A percentile compares a stretch with the other conserved stretches of the same genome.
Evolutionary conservation across 2,329 filamentous ascomycete species (phyloP).

Genomic region (Cercospora brassicicola): DNA sequence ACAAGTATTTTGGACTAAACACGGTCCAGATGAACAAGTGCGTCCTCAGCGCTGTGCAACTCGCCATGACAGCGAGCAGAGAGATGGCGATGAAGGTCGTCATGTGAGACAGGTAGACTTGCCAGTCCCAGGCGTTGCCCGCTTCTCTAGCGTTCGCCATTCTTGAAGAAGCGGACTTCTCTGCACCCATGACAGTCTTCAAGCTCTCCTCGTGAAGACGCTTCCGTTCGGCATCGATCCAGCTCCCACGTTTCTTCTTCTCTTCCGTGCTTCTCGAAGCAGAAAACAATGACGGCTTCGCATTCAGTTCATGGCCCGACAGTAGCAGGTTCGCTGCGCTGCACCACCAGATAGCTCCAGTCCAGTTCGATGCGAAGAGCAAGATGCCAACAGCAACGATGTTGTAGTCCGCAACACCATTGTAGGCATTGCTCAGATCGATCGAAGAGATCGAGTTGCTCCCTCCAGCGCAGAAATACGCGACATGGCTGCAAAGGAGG

Average conservation of each 20-base stretch:
- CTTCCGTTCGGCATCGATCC: constrained; percentile 36
- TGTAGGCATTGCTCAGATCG: constrained; percentile 92
- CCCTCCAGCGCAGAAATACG: constrained; percentile 88
- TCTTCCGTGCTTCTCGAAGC: neutral
- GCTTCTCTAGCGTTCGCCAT: neutral
- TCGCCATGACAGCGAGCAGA: constrained; percentile 76
- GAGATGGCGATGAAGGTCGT: constrained; percentile 70
- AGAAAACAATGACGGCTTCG: constrained; percentile 23
- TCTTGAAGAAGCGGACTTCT: neutral
- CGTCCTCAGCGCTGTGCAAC: constrained; percentile 78
- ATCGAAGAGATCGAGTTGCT: constrained; percentile 95
- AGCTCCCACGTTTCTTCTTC: constrained; percentile 11
- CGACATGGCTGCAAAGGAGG: constrained; percentile 74
- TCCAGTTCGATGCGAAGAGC: constrained; percentile 89
- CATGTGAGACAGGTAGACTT: constrained; percentile 59
- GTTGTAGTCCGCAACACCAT: constrained; percentile 81
- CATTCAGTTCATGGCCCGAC: constrained; percentile 36
- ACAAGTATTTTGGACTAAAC: constrained; percentile 95
- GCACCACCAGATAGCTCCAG: constrained; percentile 85
- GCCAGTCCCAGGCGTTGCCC: constrained; percentile 32
- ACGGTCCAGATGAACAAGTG: constrained; percentile 99
- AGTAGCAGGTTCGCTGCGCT: constrained; percentile 55
- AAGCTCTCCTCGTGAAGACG: constrained; percentile 31
- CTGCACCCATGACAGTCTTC: constrained; percentile 16
- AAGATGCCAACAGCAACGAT: constrained; percentile 76